These are phyloP conservation scores for Ambrosia hybrid DNA, from an alignment of 140 eudicot genomes.

Conservation along the genomic window DNA sequence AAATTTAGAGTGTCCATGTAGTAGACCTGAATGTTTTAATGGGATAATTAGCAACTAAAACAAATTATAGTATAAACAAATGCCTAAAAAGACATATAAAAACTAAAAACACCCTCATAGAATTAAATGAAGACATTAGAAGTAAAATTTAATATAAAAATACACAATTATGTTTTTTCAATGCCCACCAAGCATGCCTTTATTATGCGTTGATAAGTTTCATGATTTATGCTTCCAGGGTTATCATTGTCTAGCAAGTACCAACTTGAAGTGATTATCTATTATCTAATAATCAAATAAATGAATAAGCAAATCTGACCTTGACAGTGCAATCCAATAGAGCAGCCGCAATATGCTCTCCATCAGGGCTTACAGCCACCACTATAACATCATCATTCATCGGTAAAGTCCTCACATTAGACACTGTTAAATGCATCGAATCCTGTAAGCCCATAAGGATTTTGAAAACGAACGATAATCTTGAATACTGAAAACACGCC, in stretches of 20 bases:
- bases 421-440: constrained; percentile 56
- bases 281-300: background rate
- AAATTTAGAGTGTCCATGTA: constrained; percentile 77
- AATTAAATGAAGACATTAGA: background rate
- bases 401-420: constrained; percentile 55
- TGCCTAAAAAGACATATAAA: background rate
- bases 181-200: constrained; percentile 7
- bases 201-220: background rate
- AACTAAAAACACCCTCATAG: background rate
- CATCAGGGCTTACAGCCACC: constrained; percentile 75
- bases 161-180: background rate
- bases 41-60: constrained; percentile 19
- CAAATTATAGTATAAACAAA: background rate
- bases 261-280: too few species aligned
- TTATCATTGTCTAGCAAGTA: background rate
- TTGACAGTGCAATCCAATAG: constrained; percentile 79
- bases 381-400: constrained; percentile 90
- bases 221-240: background rate
- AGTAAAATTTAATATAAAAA: background rate
- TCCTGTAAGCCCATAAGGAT: too few species aligned
- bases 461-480: too few species aligned
- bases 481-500: too few species aligned
- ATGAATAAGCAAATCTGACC: constrained; percentile 40
- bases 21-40: constrained; percentile 58
- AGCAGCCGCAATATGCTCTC: constrained; percentile 76